Conservation (phyloP, 768 basidiomycete species). For the Hericium rajendrae region DNA sequence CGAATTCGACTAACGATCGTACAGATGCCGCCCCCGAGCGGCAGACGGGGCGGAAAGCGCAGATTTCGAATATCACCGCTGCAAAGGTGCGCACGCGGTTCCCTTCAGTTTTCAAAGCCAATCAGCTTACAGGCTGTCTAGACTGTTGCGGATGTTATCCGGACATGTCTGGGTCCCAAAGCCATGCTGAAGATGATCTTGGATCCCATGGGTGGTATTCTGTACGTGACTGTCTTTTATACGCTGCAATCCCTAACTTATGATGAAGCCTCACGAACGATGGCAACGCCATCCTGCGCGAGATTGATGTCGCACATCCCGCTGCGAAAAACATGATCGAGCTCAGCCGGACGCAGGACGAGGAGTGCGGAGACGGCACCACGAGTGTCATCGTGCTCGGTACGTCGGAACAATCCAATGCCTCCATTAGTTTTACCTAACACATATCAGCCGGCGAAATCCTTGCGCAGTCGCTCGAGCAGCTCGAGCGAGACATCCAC, state of each 20-base stretch:
- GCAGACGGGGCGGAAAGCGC: conserved; percentile 90
- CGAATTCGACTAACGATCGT: conserved; percentile 3
- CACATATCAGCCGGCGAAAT: conserved; percentile 81
- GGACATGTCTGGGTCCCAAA: conserved; percentile 95
- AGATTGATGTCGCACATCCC: conserved; percentile 98
- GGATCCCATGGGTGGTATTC: conserved; percentile 98
- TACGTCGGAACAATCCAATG: conserved; percentile 25
- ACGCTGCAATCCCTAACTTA: not conserved
- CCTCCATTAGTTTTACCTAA: not conserved
- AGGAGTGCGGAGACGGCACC: conserved; percentile 98
- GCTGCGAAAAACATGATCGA: conserved; percentile 99
- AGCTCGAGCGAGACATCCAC: conserved; percentile 95
- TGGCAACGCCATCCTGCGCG: conserved; percentile 96
- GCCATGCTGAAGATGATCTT: conserved; percentile 99
- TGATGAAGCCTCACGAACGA: conserved; percentile 81
- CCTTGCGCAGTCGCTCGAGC: conserved; percentile 85
- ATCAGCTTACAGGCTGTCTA: conserved; percentile 19
- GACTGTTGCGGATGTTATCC: conserved; percentile 97
- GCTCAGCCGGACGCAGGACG: conserved; percentile 93
- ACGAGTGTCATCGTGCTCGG: conserved; percentile 97
- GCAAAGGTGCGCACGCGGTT: conserved; percentile 59
- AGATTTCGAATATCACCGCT: conserved; percentile 93
- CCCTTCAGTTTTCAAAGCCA: not conserved
- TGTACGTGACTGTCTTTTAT: conserved; percentile 41
- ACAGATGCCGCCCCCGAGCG: conserved; percentile 89